Evolutionary conservation across 805 yeast species (phyloP).

Genomic region (Yarrowia divulgata): DNA sequence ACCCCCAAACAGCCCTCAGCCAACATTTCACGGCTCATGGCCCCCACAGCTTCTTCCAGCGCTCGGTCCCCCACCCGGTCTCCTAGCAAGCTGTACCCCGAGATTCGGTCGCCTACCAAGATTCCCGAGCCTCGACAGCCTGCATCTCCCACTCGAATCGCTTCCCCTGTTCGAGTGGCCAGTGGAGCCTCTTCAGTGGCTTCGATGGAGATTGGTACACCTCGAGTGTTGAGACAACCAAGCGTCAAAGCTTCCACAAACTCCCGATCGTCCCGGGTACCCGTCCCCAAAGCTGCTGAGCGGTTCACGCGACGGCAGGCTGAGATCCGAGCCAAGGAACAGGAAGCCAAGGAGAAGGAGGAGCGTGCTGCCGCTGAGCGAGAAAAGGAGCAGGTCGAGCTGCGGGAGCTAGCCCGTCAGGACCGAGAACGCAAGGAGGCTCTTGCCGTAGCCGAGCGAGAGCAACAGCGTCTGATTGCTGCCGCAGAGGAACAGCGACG

Average conservation of each 20-base stretch:
- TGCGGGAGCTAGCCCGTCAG: constrained; percentile 5
- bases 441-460: constrained; percentile 14
- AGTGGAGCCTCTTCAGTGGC: constrained; percentile 9
- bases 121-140: constrained; percentile 34
- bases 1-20: constrained; percentile 13
- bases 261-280: constrained; percentile 19
- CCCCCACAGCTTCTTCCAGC: constrained; percentile 22
- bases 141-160: constrained; percentile 22
- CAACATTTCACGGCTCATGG: constrained; percentile 30
- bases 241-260: constrained; percentile 15
- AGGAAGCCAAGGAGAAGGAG: constrained; percentile 5
- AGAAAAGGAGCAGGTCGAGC: constrained; percentile 5
- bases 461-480: constrained; percentile 5
- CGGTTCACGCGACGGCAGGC: constrained; percentile 26
- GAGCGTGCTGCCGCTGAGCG: constrained; percentile 6
- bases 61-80: constrained; percentile 17
- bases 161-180: constrained; percentile 25
- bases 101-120: constrained; percentile 30
- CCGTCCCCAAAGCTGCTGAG: constrained; percentile 28
- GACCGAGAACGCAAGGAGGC: constrained; percentile 24
- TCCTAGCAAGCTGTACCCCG: constrained; percentile 21
- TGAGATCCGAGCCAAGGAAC: constrained; percentile 10
- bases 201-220: neutral
- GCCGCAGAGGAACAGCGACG: constrained; percentile 30
- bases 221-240: constrained; percentile 21